A percentile compares a stretch with the other conserved stretches of the same genome.
These are phyloP conservation scores for Trichoderma harzianum DNA, from an alignment of 2,329 filamentous ascomycete species.

Conservation along the genomic window DNA sequence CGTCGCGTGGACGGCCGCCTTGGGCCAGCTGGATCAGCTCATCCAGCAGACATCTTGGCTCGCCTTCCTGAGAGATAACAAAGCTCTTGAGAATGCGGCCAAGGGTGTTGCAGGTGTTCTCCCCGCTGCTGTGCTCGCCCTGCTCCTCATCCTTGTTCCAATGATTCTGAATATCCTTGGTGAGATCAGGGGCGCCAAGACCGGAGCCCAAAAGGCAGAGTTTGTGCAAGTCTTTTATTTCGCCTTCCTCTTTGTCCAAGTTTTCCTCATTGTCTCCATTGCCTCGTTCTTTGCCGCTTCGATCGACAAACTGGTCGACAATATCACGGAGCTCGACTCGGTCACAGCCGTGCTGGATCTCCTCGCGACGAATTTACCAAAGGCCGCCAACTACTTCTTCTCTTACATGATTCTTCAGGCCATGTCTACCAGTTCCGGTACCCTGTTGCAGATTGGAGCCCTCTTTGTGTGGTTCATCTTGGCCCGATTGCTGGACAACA, in stretches of 20 bases:
- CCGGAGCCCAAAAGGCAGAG: slow-evolving; percentile 72
- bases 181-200: slow-evolving; percentile 73
- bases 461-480: slow-evolving; percentile 79
- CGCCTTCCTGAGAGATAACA: slow-evolving; percentile 60
- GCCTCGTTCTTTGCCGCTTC: slow-evolving; percentile 67
- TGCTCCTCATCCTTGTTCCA: slow-evolving; percentile 79
- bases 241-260: slow-evolving; percentile 86
- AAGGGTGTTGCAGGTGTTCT: slow-evolving; percentile 77
- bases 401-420: slow-evolving; percentile 97
- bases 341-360: slow-evolving; percentile 66
- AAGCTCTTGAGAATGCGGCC: slow-evolving; percentile 57
- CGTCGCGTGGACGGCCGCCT: slow-evolving; percentile 78
- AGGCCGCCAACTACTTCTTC: slow-evolving; percentile 94
- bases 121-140: slow-evolving; percentile 70
- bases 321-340: slow-evolving; percentile 44
- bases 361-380: slow-evolving; percentile 76
- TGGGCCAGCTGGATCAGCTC: slow-evolving; percentile 74
- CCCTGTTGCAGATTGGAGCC: slow-evolving; percentile 76
- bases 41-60: slow-evolving; percentile 67
- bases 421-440: slow-evolving; percentile 84
- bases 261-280: slow-evolving; percentile 90
- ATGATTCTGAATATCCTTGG: slow-evolving; percentile 73
- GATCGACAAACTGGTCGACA: slow-evolving; percentile 59
- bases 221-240: slow-evolving; percentile 95
- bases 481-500: slow-evolving; percentile 78